These are phyloP conservation scores for Porodaedalea pini DNA, from an alignment of 1,284 basidiomycete genomes.

Conservation along the genomic window DNA sequence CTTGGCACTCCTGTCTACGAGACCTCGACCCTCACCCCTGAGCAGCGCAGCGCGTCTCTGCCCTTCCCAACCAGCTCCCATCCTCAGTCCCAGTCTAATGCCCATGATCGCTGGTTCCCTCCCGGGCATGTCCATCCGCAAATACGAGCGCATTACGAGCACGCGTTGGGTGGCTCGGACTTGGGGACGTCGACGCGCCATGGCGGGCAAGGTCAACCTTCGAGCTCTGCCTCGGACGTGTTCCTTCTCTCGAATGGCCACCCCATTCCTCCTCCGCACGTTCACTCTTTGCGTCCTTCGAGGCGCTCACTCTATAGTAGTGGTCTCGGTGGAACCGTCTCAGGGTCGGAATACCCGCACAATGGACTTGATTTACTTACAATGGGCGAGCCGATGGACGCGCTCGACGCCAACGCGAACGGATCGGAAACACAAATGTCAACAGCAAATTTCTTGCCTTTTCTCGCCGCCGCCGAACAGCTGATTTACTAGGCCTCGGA, in stretches of 20 bases:
- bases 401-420: not conserved
- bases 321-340: not conserved
- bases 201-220: not conserved
- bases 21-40: slow-evolving; percentile 1
- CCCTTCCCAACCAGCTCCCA: not conserved
- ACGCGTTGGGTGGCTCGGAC: too few species aligned
- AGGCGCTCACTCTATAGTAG: not conserved
- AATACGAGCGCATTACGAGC: not conserved
- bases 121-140: not conserved
- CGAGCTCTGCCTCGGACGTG: not conserved
- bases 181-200: too few species aligned
- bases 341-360: too few species aligned
- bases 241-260: slow-evolving; percentile 1
- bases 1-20: not conserved
- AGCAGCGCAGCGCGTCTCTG: not conserved
- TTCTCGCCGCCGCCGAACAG: slow-evolving; percentile 8
- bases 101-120: not conserved
- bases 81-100: too few species aligned
- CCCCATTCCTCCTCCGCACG: not conserved
- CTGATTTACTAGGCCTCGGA: slow-evolving; percentile 18
- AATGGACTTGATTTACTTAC: not conserved
- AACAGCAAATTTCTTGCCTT: not conserved
- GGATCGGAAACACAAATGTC: not conserved
- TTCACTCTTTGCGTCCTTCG: not conserved
- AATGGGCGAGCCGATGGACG: not conserved